Percentiles rank a stretch among this genome's conserved stretches.
Evolutionary conservation across 1,284 basidiomycete species (phyloP).

Genomic region (Trichosporon sp.): DNA sequence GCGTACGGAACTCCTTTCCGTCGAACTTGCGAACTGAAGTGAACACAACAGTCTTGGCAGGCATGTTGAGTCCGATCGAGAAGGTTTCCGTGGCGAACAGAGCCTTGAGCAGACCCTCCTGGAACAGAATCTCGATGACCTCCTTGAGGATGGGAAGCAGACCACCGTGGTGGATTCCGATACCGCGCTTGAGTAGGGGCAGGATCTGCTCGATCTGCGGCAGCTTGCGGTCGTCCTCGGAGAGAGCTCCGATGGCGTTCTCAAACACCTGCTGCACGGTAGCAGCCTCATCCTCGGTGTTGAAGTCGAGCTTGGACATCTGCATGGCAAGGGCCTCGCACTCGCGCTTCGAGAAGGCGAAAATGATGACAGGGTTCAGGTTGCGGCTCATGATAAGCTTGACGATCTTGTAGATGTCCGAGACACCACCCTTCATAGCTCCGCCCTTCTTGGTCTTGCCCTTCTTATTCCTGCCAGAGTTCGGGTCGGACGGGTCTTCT

Average conservation of each 20-base stretch:
- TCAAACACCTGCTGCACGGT: slow-evolving; percentile 85
- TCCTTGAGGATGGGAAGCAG: slow-evolving; percentile 96
- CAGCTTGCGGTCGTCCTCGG: slow-evolving; percentile 79
- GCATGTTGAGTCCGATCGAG: slow-evolving; percentile 99
- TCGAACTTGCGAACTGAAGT: slow-evolving; percentile 94
- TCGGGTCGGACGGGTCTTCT: slow-evolving; percentile 87
- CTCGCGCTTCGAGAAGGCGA: slow-evolving; percentile 97
- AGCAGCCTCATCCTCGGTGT: slow-evolving; percentile 86
- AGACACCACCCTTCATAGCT: slow-evolving; percentile 70
- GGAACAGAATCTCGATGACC: slow-evolving; percentile 98
- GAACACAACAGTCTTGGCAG: slow-evolving; percentile 96
- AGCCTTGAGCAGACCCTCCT: slow-evolving; percentile 98
- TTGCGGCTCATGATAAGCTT: slow-evolving; percentile 99
- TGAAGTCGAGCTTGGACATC: slow-evolving; percentile 95
- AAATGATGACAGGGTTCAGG: slow-evolving; percentile 97
- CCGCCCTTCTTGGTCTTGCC: slow-evolving; percentile 86
- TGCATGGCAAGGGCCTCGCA: slow-evolving; percentile 89
- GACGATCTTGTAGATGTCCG: slow-evolving; percentile 94
- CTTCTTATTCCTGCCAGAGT: slow-evolving; percentile 73
- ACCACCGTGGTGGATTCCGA: slow-evolving; percentile 98
- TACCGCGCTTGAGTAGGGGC: slow-evolving; percentile 88
- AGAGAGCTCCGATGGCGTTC: slow-evolving; percentile 86
- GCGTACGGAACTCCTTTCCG: slow-evolving; percentile 85
- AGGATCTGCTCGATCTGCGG: slow-evolving; percentile 93
- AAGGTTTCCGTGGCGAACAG: slow-evolving; percentile 99